Evolutionary conservation across 208 protist species (phyloP).

Genomic region (Trypanosoma brucei): DNA sequence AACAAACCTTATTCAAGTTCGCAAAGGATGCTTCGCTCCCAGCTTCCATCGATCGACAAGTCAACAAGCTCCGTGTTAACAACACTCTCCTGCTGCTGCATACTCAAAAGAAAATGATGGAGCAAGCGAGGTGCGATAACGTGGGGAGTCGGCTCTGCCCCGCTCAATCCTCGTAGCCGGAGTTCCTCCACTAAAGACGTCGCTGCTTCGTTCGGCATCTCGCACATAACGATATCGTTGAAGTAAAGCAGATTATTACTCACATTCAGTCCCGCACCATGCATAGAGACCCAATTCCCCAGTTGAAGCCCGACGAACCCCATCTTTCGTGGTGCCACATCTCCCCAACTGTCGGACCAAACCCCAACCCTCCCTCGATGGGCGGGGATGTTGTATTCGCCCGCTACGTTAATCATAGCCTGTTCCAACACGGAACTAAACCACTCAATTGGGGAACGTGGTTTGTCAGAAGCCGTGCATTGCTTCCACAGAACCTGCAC

Average conservation of each 20-base stretch:
- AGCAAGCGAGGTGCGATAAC: slow-evolving; percentile 16
- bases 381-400: slow-evolving; percentile 48
- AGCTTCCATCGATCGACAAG: slow-evolving; percentile 24
- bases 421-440: slow-evolving; percentile 74
- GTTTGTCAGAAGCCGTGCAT: slow-evolving; percentile 39
- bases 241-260: slow-evolving; percentile 60
- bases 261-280: slow-evolving; percentile 79
- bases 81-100: slow-evolving; percentile 27
- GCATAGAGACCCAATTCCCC: slow-evolving; percentile 87
- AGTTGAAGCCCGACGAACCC: slow-evolving; percentile 85
- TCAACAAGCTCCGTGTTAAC: slow-evolving; percentile 24
- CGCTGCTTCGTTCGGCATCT: slow-evolving; percentile 57
- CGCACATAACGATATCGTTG: slow-evolving; percentile 82
- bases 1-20: slow-evolving; percentile 8
- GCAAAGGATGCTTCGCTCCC: slow-evolving; percentile 25
- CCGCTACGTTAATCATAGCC: slow-evolving; percentile 61
- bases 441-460: slow-evolving; percentile 81
- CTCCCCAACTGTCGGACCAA: slow-evolving; percentile 47
- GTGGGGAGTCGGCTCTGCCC: slow-evolving; percentile 2
- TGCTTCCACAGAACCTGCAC: slow-evolving; percentile 65
- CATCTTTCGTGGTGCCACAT: slow-evolving; percentile 45
- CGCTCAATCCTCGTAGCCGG: slow-evolving; percentile 6
- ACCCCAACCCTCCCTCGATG: slow-evolving; percentile 68
- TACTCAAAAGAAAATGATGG: slow-evolving; percentile 33
- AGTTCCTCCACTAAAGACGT: slow-evolving; percentile 61